These are phyloP conservation scores for Krasilnikovozyma curviuscula DNA, from an alignment of 768 basidiomycete genomes.

Conservation along the genomic window DNA sequence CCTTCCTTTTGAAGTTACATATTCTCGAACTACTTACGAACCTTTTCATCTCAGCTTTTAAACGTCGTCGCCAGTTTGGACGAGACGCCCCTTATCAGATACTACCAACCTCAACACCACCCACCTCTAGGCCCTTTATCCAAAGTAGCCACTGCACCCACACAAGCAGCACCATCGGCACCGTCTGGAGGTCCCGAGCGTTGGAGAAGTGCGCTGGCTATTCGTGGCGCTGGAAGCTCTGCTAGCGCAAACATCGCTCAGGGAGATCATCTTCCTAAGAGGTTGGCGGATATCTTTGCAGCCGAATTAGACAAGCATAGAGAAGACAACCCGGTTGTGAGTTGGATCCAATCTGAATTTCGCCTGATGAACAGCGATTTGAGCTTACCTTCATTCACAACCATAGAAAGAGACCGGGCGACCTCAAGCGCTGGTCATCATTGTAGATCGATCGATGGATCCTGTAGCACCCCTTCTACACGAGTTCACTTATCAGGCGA, in stretches of 20 bases:
- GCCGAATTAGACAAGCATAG: slow-evolving; percentile 68
- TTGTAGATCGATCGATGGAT: slow-evolving; percentile 96
- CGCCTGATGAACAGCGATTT: not conserved
- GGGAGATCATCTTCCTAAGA: slow-evolving; percentile 55
- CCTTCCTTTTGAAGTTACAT: not conserved
- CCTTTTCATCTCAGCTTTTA: slow-evolving; percentile 37
- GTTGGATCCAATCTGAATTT: slow-evolving; percentile 21
- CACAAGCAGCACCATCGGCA: slow-evolving; percentile 9
- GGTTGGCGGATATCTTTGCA: slow-evolving; percentile 74
- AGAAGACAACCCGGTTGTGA: slow-evolving; percentile 58
- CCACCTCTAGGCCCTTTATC: slow-evolving; percentile 67
- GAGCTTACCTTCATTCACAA: not conserved
- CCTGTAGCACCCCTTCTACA: slow-evolving; percentile 73
- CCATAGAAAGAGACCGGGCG: slow-evolving; percentile 29
- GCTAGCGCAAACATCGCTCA: slow-evolving; percentile 29
- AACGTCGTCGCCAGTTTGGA: slow-evolving; percentile 77
- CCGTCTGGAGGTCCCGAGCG: slow-evolving; percentile 12
- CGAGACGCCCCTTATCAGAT: slow-evolving; percentile 82
- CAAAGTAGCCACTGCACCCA: slow-evolving; percentile 29
- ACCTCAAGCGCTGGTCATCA: slow-evolving; percentile 60
- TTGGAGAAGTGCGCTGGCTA: slow-evolving; percentile 24
- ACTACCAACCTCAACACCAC: slow-evolving; percentile 69
- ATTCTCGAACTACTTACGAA: not conserved
- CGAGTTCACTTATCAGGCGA: slow-evolving; percentile 98
- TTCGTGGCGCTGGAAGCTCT: slow-evolving; percentile 9